Evolutionary conservation across 192 early-diverging fungal species (phyloP), one percentile per base, ranked within the genome.

Genomic region (Coemansia sp.): DNA sequence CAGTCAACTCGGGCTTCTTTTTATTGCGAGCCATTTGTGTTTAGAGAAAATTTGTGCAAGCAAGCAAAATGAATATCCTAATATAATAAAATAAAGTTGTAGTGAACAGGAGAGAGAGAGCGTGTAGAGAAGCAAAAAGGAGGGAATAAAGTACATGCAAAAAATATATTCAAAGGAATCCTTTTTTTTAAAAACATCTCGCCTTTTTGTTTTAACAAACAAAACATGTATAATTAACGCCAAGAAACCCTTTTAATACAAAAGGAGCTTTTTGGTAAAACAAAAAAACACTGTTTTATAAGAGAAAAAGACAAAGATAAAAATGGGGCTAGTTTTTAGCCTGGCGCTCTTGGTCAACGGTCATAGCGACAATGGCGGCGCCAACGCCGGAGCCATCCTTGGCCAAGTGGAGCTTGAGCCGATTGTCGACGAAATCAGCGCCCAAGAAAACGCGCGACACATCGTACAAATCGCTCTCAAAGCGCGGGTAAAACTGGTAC

Each of bases 301-400:
- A n/a, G n/a, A n/a, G n/a, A n/a, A n/a, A n/a, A n/a, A n/a, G n/a
- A n/a, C n/a, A n/a, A n/a, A n/a, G n/a, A n/a, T n/a, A n/a, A n/a
- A n/a, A n/a, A n/a, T n/a, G n/a, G n/a, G n/a, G n/a, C n/a, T n/a
- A n/a, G n/a, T n/a, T 14, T 14, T 35, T 35, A 14, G 33, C 33
- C 11, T 35, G 10, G 33, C 33, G 16, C 23, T 60, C 46, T 35
- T 60, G 25, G 18, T 57, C 24, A 5, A 64, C 73, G 23, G 74
- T 53, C 78, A 80, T 80, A 44, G 88, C 76, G 14, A 83, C 83
- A 27, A 86, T 82, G 22, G 84, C 87, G 21, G 83, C 86, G 18
- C 95, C 94, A 18, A 92, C 83, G 49, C 95, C 90, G 50, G 88
- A 88, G 12, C 92, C 91, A 77, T 95, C 92, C 47, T 86, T 83